phyloP scores from a whole-genome alignment of 257 asterid genomes.

The Nicotiana benthamiana region DNA sequence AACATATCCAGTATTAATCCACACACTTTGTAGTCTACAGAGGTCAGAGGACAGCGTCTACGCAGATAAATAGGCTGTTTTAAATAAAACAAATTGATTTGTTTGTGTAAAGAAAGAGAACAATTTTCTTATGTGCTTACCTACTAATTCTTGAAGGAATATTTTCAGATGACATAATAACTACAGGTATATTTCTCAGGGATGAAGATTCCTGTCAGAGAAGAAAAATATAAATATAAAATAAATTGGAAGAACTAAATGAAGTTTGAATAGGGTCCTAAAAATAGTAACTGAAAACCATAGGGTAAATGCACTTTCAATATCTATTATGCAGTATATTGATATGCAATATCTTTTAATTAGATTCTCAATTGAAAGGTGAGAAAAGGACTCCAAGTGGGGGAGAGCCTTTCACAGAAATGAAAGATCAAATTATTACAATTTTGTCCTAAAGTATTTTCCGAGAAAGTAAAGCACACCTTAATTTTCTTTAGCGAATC shows the following conservation, averaged over 20 bases:
- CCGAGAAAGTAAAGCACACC: conserved; percentile 13
- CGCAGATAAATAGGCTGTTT: too few relatives aligned
- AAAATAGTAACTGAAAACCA: background rate
- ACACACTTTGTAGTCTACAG: too few relatives aligned
- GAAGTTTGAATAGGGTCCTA: background rate
- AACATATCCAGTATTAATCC: too few relatives aligned
- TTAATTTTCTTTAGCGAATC: conserved; percentile 24
- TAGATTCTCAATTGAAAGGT: conserved; percentile 6
- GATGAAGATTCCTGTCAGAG: conserved; percentile 22
- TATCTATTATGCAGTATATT: background rate
- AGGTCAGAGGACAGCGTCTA: too few relatives aligned
- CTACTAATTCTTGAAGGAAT: conserved; percentile 17
- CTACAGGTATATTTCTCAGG: conserved; percentile 22
- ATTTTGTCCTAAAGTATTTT: background rate
- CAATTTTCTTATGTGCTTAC: conserved; percentile 2
- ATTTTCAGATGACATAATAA: conserved; percentile 22
- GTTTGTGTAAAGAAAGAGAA: background rate
- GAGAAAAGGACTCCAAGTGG: conserved; percentile 5
- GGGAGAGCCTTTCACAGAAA: background rate
- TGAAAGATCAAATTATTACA: background rate
- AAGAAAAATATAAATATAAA: background rate
- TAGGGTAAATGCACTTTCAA: background rate
- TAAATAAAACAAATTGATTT: too few relatives aligned
- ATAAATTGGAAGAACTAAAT: background rate
- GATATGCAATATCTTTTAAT: background rate